phyloP scores from a whole-genome alignment of 805 yeast species.

The Diddensiella transvaalensis region DNA sequence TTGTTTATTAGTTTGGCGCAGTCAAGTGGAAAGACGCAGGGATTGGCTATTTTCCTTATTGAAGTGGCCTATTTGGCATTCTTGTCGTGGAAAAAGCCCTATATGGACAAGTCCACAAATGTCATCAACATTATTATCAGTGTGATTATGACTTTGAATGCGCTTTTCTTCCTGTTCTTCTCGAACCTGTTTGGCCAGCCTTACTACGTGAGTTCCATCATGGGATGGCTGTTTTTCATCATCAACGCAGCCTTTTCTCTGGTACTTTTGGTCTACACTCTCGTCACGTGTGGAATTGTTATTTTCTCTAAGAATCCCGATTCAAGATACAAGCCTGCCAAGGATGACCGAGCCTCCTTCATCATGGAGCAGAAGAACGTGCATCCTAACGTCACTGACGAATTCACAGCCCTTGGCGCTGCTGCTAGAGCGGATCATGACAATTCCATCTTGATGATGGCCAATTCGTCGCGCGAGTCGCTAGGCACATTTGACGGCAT shows the following conservation, averaged over 20 bases:
- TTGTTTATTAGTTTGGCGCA: conserved; percentile 77
- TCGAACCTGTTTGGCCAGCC: conserved; percentile 81
- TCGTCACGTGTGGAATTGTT: conserved; percentile 61
- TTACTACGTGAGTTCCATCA: conserved; percentile 70
- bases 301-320: conserved; percentile 81
- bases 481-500: not conserved
- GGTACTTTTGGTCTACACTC: conserved; percentile 63
- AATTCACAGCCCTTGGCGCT: conserved; percentile 65
- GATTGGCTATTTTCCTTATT: conserved; percentile 67
- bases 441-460: conserved; percentile 45
- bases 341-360: conserved; percentile 90
- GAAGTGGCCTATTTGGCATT: conserved; percentile 68
- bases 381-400: conserved; percentile 32
- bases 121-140: conserved; percentile 68
- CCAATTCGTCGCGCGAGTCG: not conserved
- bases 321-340: conserved; percentile 81
- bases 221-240: conserved; percentile 90
- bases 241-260: conserved; percentile 86
- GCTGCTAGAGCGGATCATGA: conserved; percentile 80
- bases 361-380: conserved; percentile 40
- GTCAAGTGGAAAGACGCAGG: conserved; percentile 76
- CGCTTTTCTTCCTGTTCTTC: conserved; percentile 81
- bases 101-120: conserved; percentile 79
- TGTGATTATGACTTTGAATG: conserved; percentile 69
- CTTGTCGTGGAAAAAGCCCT: conserved; percentile 66